Conservation (phyloP, 768 basidiomycete genomes). For the Mycena sanguinolenta region DNA sequence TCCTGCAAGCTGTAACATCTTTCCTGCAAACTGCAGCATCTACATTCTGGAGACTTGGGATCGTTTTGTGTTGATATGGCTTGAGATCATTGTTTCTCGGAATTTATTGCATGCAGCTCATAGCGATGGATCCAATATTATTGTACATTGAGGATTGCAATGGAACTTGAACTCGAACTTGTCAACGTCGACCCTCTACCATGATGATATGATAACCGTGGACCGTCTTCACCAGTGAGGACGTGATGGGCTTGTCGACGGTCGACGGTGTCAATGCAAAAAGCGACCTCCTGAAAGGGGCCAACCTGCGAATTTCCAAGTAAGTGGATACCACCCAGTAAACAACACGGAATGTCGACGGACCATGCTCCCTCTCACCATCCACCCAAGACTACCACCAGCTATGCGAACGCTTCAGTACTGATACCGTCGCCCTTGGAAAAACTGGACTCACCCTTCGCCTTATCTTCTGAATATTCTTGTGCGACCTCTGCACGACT, state of each 20-base stretch:
- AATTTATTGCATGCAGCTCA: too few relatives aligned
- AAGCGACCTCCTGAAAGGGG: conserved; percentile 91
- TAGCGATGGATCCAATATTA: too few relatives aligned
- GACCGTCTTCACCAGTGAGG: conserved; percentile 83
- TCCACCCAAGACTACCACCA: conserved; percentile 91
- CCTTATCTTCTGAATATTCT: conserved; percentile 93
- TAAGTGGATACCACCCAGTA: too few relatives aligned
- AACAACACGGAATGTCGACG: not conserved
- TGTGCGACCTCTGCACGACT: conserved; percentile 72
- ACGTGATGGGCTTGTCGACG: conserved; percentile 81
- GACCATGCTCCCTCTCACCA: conserved; percentile 87
- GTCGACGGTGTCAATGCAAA: conserved; percentile 83
- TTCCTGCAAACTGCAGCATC: too few relatives aligned
- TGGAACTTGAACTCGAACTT: too few relatives aligned
- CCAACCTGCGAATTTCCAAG: too few relatives aligned
- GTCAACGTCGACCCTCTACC: conserved; percentile 64
- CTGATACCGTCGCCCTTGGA: not conserved
- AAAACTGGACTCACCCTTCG: conserved; percentile 69
- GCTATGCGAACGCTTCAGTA: conserved; percentile 56
- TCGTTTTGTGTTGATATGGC: too few relatives aligned
- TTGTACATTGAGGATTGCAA: too few relatives aligned
- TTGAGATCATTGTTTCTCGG: too few relatives aligned
- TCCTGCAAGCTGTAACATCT: too few relatives aligned
- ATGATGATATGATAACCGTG: conserved; percentile 93
- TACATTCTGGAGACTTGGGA: too few relatives aligned